Percentiles rank a stretch among this genome's conserved stretches.
Conservation (phyloP, 108 stramenopile genomes). For the Conticribra guillardii region DNA sequence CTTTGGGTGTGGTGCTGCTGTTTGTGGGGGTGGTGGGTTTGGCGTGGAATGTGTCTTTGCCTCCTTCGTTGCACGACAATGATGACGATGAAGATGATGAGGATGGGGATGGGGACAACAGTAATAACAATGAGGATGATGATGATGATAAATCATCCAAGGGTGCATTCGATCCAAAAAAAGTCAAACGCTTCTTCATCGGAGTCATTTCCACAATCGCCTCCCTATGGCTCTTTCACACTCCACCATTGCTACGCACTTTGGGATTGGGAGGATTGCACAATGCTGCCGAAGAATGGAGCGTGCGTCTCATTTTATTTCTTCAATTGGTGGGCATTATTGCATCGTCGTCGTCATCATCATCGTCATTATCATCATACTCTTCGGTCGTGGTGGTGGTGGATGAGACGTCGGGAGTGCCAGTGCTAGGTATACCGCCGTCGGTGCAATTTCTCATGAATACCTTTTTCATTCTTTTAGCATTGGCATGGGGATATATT, state of each 20-base stretch:
- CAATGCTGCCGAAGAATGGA: slow-evolving; percentile 33
- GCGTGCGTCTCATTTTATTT: slow-evolving; percentile 34
- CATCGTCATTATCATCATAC: too few relatives aligned
- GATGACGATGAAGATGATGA: slow-evolving; percentile 3
- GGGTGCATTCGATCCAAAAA: slow-evolving; percentile 21
- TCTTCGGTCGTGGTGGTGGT: too few relatives aligned
- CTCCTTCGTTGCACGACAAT: neutral
- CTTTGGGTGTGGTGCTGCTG: slow-evolving; percentile 12
- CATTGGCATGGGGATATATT: slow-evolving; percentile 25
- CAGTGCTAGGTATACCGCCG: too few relatives aligned
- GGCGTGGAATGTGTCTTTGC: slow-evolving; percentile 22
- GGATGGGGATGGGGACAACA: neutral
- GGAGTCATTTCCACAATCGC: slow-evolving; percentile 12
- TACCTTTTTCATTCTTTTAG: slow-evolving; percentile 15
- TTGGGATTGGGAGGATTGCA: slow-evolving; percentile 35
- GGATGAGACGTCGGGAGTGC: too few relatives aligned
- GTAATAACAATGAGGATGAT: neutral
- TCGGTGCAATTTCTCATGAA: slow-evolving; percentile 21
- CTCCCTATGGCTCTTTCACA: slow-evolving; percentile 48
- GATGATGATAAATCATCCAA: neutral
- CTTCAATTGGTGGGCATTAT: slow-evolving; percentile 39
- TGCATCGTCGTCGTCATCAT: too few relatives aligned
- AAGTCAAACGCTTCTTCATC: slow-evolving; percentile 27
- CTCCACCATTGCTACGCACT: slow-evolving; percentile 35
- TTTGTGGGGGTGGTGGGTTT: slow-evolving; percentile 6